Base-by-base conservation (phyloP, 805 yeast species). In the Candida koratica region DNA sequence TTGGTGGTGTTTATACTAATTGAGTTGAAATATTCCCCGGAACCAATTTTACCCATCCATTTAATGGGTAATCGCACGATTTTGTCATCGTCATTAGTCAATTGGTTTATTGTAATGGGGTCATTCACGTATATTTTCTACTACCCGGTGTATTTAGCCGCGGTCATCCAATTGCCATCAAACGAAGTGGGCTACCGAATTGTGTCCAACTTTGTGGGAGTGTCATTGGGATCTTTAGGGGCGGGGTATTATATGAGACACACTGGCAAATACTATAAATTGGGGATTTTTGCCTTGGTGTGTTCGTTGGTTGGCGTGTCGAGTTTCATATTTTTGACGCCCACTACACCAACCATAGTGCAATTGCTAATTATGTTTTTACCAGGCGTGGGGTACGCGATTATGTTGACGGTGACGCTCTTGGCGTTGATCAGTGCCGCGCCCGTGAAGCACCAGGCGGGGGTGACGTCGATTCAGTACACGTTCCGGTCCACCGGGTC, bases 401-500 rank as follows among this genome's bases (percentile, higher is more conserved):
- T 75, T 3, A 68, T 78, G 55, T 66, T 85, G 42, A 85, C 95
- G 0, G 75, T 84, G 2, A 78, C 89, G 0, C 61, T 86, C 32
- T 58, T 85, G 23, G 83, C 94, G 0, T 68, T 86, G 58, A 82
- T 86, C 36, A 80, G 93, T 0, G 75, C 93, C 1, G 93, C 82
- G 2, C 79, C 83, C 7, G 57, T 66, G 15, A 69, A 73, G 35
- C 73, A 69, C 50, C 95, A 86, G 57, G 95, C 96, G 1, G 73
- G 87, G 14, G 82, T 90, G 2, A 88, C 96, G 0, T 84, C 95
- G 0, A 84, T 89, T 39, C 95, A 86, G 52, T 88, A 89, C 55
- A 88, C 89, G 0, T 86, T 84, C 64, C 71, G 95, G 51, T 81
- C 90, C 7, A 80, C 88, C 1, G 95, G 95, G 0, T 81, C 90